Evolutionary conservation across 345 rosid species (phyloP).

Genomic region (Salix caprea): DNA sequence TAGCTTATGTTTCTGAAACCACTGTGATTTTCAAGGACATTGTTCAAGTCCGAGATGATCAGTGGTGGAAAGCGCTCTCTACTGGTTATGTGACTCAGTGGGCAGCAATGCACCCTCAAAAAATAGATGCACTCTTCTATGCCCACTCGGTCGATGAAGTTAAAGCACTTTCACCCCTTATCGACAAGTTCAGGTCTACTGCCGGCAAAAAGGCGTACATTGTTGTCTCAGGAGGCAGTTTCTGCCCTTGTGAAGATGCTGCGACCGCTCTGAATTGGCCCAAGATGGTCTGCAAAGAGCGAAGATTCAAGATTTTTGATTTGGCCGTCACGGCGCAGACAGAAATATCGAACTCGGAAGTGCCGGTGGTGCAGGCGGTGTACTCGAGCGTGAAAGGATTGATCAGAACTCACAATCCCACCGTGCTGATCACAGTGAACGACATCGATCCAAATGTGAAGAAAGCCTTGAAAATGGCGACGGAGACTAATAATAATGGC

Average conservation of each 20-base stretch:
- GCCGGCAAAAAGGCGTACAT: slow-evolving; percentile 89
- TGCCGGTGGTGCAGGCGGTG: slow-evolving; percentile 77
- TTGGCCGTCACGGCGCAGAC: slow-evolving; percentile 60
- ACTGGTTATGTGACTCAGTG: slow-evolving; percentile 90
- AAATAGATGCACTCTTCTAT: slow-evolving; percentile 83
- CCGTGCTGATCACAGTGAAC: slow-evolving; percentile 74
- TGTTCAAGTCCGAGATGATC: slow-evolving; percentile 89
- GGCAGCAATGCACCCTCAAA: slow-evolving; percentile 97
- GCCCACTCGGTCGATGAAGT: slow-evolving; percentile 85
- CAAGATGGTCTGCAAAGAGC: slow-evolving; percentile 63
- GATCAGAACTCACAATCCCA: slow-evolving; percentile 86
- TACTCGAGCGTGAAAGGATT: slow-evolving; percentile 91
- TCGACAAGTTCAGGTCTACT: slow-evolving; percentile 76
- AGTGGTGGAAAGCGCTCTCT: slow-evolving; percentile 93
- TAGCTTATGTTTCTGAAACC: slow-evolving; percentile 92
- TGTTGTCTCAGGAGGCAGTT: slow-evolving; percentile 70
- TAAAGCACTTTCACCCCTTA: slow-evolving; percentile 61
- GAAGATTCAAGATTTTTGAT: slow-evolving; percentile 89
- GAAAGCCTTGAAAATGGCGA: slow-evolving; percentile 90
- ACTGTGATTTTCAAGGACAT: slow-evolving; percentile 92
- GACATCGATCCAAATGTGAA: slow-evolving; percentile 68
- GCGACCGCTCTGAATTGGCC: slow-evolving; percentile 76
- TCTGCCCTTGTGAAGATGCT: slow-evolving; percentile 85
- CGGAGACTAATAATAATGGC: slow-evolving; percentile 46
- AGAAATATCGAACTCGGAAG: slow-evolving; percentile 72